Evolutionary conservation across 2,329 filamentous ascomycete genomes (phyloP).

Genomic region (Ceratocystis ficicola): DNA sequence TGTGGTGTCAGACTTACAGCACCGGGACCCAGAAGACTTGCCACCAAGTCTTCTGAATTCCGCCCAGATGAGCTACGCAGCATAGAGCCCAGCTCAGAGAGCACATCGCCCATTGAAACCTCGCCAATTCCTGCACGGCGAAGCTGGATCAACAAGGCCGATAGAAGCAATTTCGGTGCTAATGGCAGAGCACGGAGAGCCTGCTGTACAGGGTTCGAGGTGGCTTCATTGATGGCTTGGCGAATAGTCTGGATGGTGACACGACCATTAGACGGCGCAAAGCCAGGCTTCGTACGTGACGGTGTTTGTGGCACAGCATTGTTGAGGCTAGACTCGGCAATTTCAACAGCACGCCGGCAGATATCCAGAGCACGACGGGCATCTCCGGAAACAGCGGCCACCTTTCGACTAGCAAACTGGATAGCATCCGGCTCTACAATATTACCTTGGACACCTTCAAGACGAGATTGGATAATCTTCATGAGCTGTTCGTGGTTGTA

Average conservation of each 20-base stretch:
- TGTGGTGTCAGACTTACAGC: constrained; percentile 3
- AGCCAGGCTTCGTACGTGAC: constrained; percentile 33
- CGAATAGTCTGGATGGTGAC: constrained; percentile 93
- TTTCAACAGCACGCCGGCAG: constrained; percentile 84
- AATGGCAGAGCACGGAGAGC: constrained; percentile 74
- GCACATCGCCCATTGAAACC: constrained; percentile 74
- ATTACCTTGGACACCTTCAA: constrained; percentile 75
- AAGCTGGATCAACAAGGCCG: constrained; percentile 65
- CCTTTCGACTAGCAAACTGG: constrained; percentile 92
- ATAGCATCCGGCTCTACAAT: constrained; percentile 88
- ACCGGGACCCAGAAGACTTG: constrained; percentile 16
- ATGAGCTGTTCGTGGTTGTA: constrained; percentile 97
- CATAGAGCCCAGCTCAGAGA: constrained; percentile 51
- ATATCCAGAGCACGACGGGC: constrained; percentile 88
- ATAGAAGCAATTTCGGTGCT: constrained; percentile 71
- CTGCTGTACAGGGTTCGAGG: constrained; percentile 81
- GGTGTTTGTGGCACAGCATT: constrained; percentile 29
- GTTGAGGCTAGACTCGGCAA: constrained; percentile 50
- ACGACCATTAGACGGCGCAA: constrained; percentile 30
- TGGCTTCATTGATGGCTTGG: constrained; percentile 88
- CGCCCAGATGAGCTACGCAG: constrained; percentile 20
- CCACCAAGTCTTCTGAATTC: constrained; percentile 20
- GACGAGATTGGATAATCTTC: constrained; percentile 89
- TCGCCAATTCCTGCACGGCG: constrained; percentile 76
- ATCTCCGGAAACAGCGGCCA: constrained; percentile 90